Base-by-base conservation (phyloP, 148 eudicot species). In the Rhododendron kiyosumense region DNA sequence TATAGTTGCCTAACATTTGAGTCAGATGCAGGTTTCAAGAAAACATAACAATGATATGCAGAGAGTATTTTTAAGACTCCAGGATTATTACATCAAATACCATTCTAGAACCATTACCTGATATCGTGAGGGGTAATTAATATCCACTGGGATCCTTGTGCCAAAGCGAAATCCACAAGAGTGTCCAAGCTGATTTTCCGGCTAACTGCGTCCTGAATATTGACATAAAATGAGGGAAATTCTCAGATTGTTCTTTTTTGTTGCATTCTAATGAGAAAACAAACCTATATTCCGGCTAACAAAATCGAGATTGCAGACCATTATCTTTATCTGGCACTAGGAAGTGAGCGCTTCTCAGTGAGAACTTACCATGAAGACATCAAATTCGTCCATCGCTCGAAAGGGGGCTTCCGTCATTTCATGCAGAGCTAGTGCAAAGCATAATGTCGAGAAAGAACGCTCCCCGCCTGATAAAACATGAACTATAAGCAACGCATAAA, bases 341-440 rank as follows among this genome's bases (percentile, higher is more conserved):
- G 5, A 79, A 87, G 36, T 2, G 24, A 85, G 48, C 43, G 46
- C 51, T 73, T 75, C 83, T 10, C 67, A 85, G 45, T 32, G 2
- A 78, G n/a, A 84, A 87, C 90, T 69, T 87, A 96, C 99, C 99
- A 96, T 96, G 87, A 95, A 97, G 36, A 97, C 98, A 91, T 97
- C 98, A 92, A 95, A 97, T 86, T 97, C 98, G 87, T 97, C 98
- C 99, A 97, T 97, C 51, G 98, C 99, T 85, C 99, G 98, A 81
- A 97, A 97, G 61, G 99, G 96, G 84, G 99, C 94, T 91, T 97
- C 99, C 43, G 97, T 95, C 99, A 97, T 97, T 88, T 94, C 96
- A 89, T 97, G 99, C 81, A 97, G 96, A 69, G 99, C 96, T 82
- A 97, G 91, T 51, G 99, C 94, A 91, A 97, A 97, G 90, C 99